These are phyloP conservation scores for Xylaria multiplex DNA, from an alignment of 2,329 filamentous ascomycete species.

Conservation along the genomic window DNA sequence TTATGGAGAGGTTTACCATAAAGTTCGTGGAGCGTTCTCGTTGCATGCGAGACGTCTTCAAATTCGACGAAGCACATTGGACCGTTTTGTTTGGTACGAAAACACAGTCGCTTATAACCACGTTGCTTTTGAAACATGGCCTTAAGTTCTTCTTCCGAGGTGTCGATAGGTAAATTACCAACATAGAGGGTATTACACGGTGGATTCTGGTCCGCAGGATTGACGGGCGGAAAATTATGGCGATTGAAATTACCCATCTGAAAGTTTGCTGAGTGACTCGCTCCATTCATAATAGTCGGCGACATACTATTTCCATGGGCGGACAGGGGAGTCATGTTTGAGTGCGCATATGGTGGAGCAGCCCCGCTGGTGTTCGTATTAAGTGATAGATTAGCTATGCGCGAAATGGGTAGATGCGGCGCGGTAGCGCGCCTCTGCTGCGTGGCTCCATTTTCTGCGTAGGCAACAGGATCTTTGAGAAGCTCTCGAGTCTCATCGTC, in stretches of 20 bases:
- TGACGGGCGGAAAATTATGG: conserved; percentile 83
- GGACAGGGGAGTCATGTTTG: conserved; percentile 52
- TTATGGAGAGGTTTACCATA: conserved; percentile 90
- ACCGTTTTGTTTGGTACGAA: conserved; percentile 92
- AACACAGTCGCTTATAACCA: conserved; percentile 94
- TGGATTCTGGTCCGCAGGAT: conserved; percentile 94
- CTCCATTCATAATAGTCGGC: conserved; percentile 62
- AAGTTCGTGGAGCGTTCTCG: conserved; percentile 87
- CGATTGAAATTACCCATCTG: conserved; percentile 65
- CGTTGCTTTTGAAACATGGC: conserved; percentile 91
- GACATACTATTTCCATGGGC: conserved; percentile 63
- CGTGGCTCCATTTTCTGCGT: conserved; percentile 74
- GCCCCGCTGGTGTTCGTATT: conserved; percentile 70
- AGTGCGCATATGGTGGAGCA: conserved; percentile 59
- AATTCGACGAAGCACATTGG: conserved; percentile 99
- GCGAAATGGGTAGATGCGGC: conserved; percentile 74
- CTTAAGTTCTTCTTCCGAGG: conserved; percentile 95
- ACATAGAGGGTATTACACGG: conserved; percentile 98
- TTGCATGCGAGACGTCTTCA: conserved; percentile 90
- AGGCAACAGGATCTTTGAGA: conserved; percentile 77
- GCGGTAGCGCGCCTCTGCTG: conserved; percentile 75
- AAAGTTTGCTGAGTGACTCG: conserved; percentile 59
- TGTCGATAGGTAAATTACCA: conserved; percentile 92
- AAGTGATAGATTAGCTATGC: conserved; percentile 76
- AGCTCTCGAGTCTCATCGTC: conserved; percentile 78